Percentiles rank a stretch among this genome's conserved stretches.
Evolutionary conservation across 805 yeast species (phyloP).

Genomic region (Candida coleopterorum): DNA sequence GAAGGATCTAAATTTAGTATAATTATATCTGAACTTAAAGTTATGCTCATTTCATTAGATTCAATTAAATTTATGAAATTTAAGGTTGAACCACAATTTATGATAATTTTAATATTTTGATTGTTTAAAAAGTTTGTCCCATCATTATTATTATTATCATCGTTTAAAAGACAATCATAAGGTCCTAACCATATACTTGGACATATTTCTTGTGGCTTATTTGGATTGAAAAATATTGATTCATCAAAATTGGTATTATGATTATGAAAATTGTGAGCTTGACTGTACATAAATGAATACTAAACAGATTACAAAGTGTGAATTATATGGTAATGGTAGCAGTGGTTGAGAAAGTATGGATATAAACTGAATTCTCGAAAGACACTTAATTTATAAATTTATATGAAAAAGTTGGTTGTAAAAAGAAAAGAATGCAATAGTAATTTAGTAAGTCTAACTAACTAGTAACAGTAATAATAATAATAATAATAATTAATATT

Average conservation of each 20-base stretch:
- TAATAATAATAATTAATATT: too few species aligned
- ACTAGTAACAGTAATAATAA: too few species aligned
- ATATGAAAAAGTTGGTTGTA: too few species aligned
- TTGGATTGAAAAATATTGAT: constrained; percentile 11
- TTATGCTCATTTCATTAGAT: constrained; percentile 11
- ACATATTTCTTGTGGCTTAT: constrained; percentile 18
- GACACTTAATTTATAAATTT: too few species aligned
- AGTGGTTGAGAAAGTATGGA: too few species aligned
- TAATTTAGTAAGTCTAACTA: too few species aligned
- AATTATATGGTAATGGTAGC: too few species aligned
- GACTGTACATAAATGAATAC: constrained; percentile 7
- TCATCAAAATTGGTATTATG: constrained; percentile 4
- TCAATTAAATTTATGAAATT: constrained; percentile 25
- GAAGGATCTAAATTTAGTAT: constrained; percentile 34
- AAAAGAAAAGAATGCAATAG: too few species aligned
- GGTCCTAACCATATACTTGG: constrained; percentile 29
- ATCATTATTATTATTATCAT: constrained; percentile 7
- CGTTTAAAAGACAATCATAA: constrained; percentile 10
- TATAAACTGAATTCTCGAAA: too few species aligned
- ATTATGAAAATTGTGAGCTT: constrained; percentile 5
- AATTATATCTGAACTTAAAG: constrained; percentile 33
- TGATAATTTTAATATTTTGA: constrained; percentile 31
- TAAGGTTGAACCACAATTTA: constrained; percentile 34
- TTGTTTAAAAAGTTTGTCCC: constrained; percentile 17
- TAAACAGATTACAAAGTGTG: too few species aligned